A percentile compares a stretch with the other conserved stretches of the same genome.
Evolutionary conservation across 2,329 filamentous ascomycete species (phyloP).

Genomic region (Trichophaea hybrida): DNA sequence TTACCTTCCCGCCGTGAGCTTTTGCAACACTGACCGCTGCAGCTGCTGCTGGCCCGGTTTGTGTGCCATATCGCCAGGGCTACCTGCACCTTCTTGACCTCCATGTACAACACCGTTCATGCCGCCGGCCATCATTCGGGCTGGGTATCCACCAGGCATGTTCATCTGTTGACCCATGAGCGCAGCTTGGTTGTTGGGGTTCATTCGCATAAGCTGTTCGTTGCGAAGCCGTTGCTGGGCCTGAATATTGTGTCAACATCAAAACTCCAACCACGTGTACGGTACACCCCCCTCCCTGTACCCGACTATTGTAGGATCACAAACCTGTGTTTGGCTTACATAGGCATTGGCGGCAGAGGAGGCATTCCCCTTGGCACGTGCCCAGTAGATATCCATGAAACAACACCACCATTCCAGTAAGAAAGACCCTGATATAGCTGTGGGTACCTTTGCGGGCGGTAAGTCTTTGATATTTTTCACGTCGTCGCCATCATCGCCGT

Average conservation of each 20-base stretch:
- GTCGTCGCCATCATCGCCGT: slow-evolving; percentile 41
- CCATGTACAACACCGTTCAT: slow-evolving; percentile 3
- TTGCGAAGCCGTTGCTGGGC: slow-evolving; percentile 5
- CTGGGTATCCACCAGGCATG: not conserved
- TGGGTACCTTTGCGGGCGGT: slow-evolving; percentile 56
- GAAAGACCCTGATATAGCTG: slow-evolving; percentile 57
- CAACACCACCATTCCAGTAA: slow-evolving; percentile 95
- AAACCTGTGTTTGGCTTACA: slow-evolving; percentile 68
- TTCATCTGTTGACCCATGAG: not conserved
- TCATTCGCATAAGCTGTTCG: slow-evolving; percentile 2
- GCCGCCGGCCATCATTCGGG: slow-evolving; percentile 2
- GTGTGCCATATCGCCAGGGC: slow-evolving; percentile 2
- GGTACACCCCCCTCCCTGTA: not conserved
- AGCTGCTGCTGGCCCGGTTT: slow-evolving; percentile 2
- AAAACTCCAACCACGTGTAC: not conserved
- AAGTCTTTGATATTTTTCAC: slow-evolving; percentile 58
- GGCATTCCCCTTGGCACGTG: slow-evolving; percentile 54
- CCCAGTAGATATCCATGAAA: slow-evolving; percentile 91
- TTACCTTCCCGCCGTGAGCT: not conserved
- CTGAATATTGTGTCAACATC: not conserved
- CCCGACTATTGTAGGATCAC: slow-evolving; percentile 23
- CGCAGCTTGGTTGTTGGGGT: not conserved
- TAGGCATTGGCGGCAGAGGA: slow-evolving; percentile 48
- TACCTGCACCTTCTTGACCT: not conserved
- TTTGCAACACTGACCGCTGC: slow-evolving; percentile 4